Base-by-base conservation (phyloP, 2,329 filamentous ascomycete species). In the Calonectria multiphialidica region DNA sequence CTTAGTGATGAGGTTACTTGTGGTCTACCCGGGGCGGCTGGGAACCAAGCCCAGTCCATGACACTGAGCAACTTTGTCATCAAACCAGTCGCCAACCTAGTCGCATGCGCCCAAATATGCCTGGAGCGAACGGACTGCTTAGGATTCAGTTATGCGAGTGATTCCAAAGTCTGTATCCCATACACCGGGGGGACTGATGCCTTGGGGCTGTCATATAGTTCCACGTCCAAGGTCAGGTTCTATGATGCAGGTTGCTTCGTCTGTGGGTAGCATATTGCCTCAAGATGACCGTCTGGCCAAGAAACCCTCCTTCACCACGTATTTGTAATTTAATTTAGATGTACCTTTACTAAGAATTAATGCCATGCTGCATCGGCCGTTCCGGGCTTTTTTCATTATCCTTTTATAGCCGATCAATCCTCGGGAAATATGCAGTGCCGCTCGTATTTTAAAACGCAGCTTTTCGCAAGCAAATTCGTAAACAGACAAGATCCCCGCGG, bases 191-290 rank as follows among this genome's bases (percentile, higher is more conserved):
- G 74, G 1, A 72, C 70, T 3, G 59, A 57, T 12, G 23, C 30
- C 3, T 37, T 76, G 1, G 76, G 76, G 28, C 35, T 77, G 18
- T 64, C 69, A 0, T 77, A 77, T 25, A 57, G 33, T 5, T 50
- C 74, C 0, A 49, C 55, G 7, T 64, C 61, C 2, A 68, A 28
- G 2, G 47, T 50, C 15, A 69, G 71, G 3, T 77, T 68, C 33
- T 75, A 77, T 9, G 76, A 77, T n/a, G 68, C 66, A 49, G 71
- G 62, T 4, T 77, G 76, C 44, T 77, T 72, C 35, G 59, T 21
- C 2, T 77, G 75, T 44, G 30, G 30, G 18, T 76, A 66, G 23
- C 21, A 55, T 37, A 18, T 23, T n/a, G 35, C 8, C 5, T 55
- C 13, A 55, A 15, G 7, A 55, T 55, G 12, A 55, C 35, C 6